Evolutionary conservation across 257 asterid genomes (phyloP).

Genomic region (Solanum phureja): DNA sequence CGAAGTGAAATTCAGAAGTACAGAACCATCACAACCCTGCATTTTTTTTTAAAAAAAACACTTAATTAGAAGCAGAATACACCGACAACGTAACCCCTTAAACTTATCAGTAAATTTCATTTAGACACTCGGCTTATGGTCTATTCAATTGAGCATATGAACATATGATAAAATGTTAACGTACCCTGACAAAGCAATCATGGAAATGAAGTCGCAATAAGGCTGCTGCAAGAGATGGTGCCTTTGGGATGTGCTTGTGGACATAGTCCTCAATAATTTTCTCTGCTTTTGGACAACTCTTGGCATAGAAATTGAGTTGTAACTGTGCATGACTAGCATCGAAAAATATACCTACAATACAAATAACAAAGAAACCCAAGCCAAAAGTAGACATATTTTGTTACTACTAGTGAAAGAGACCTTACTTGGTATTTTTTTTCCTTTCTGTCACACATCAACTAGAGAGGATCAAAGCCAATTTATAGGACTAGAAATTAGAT

Average conservation of each 20-base stretch:
- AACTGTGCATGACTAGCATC: background rate
- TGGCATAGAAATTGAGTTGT: background rate
- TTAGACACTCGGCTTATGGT: background rate
- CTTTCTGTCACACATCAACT: background rate
- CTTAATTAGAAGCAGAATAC: background rate
- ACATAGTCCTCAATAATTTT: background rate
- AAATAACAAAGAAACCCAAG: background rate
- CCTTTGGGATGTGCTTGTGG: background rate
- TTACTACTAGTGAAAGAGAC: background rate
- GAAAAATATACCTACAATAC: background rate
- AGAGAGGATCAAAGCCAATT: background rate
- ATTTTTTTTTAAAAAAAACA: no score
- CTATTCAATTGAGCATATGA: background rate
- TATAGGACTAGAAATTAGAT: background rate
- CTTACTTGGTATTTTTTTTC: background rate
- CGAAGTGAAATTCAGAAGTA: constrained; percentile 13
- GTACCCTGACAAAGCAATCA: constrained; percentile 24
- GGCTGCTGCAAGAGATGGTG: constrained; percentile 18
- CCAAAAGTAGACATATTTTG: background rate
- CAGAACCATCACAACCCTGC: constrained; percentile 20
- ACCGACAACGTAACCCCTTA: background rate
- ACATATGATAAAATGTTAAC: background rate
- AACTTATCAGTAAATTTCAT: background rate
- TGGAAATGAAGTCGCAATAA: constrained; percentile 22
- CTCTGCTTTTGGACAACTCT: constrained; percentile 7